Percentiles rank a stretch among this genome's conserved stretches.
phyloP scores from a whole-genome alignment of 78 protist species.

The Dictyostelium capitatum region DNA sequence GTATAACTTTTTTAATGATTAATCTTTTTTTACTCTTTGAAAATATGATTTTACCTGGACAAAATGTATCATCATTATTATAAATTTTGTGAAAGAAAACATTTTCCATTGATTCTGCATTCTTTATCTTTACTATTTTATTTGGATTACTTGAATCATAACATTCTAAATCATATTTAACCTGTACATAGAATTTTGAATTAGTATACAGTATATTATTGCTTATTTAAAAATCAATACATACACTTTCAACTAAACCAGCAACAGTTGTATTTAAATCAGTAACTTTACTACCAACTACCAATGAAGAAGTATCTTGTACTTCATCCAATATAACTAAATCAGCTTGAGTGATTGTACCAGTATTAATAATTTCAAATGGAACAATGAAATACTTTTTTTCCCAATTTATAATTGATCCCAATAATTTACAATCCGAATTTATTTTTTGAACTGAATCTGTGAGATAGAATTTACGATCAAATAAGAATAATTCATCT shows the following conservation, averaged over 20 bases:
- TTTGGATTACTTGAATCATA: background rate
- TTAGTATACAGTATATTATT: background rate
- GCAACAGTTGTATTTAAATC: background rate
- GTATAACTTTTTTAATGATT: background rate
- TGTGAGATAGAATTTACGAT: slow-evolving; percentile 26
- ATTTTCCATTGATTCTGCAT: background rate
- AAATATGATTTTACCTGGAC: slow-evolving; percentile 8
- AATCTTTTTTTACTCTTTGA: slow-evolving; percentile 6
- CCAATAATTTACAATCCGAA: background rate
- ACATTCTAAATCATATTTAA: background rate
- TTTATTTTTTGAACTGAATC: slow-evolving; percentile 42
- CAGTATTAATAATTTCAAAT: background rate
- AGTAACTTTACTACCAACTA: background rate
- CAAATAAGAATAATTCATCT: slow-evolving; percentile 23
- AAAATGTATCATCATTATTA: slow-evolving; percentile 2
- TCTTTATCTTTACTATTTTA: slow-evolving; percentile 12
- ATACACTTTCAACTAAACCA: background rate
- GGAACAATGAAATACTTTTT: slow-evolving; percentile 24
- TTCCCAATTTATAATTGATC: background rate
- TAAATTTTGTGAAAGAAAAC: background rate
- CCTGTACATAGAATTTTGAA: too few relatives aligned
- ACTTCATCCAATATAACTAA: background rate
- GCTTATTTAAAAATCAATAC: background rate
- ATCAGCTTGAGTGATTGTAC: background rate
- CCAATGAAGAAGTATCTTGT: background rate